Evolutionary conservation across 768 basidiomycete genomes (phyloP).

Genomic region (Rhodosporidiobolus odoratus): DNA sequence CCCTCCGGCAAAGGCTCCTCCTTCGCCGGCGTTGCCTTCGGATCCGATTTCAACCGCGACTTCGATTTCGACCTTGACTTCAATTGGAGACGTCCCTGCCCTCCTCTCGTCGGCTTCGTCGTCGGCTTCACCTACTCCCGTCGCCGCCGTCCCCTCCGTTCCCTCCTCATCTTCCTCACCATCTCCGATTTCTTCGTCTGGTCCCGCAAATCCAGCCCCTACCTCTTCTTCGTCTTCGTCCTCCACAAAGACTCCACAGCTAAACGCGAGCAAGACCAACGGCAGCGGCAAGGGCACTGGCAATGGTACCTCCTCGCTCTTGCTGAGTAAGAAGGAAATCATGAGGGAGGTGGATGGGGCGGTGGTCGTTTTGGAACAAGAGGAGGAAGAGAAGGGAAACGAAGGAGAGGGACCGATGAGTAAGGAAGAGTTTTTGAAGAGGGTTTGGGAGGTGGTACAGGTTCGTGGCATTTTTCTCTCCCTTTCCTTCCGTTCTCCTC

Average conservation of each 20-base stretch:
- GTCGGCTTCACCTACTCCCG: background rate
- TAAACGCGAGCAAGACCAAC: background rate
- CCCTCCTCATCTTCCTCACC: background rate
- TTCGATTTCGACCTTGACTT: background rate
- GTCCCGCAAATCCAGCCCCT: too few species aligned
- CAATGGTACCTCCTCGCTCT: background rate
- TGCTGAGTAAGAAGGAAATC: background rate
- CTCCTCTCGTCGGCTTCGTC: background rate
- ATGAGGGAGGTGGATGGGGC: background rate
- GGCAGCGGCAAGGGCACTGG: background rate
- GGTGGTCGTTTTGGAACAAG: background rate
- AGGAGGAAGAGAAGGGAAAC: background rate
- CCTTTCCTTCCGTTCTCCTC: background rate
- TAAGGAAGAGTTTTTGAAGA: conserved; percentile 18
- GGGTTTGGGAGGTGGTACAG: conserved; percentile 14
- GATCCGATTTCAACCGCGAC: too few species aligned
- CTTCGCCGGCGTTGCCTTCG: too few species aligned
- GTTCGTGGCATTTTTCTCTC: background rate
- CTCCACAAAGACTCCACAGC: too few species aligned
- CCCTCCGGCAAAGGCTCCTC: too few species aligned
- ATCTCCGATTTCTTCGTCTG: background rate
- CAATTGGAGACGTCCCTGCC: background rate
- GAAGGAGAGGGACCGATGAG: background rate
- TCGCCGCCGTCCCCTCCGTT: background rate
- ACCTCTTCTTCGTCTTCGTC: background rate